Conservation (phyloP, 23 red algal species). For the Gracilaria caudata region DNA sequence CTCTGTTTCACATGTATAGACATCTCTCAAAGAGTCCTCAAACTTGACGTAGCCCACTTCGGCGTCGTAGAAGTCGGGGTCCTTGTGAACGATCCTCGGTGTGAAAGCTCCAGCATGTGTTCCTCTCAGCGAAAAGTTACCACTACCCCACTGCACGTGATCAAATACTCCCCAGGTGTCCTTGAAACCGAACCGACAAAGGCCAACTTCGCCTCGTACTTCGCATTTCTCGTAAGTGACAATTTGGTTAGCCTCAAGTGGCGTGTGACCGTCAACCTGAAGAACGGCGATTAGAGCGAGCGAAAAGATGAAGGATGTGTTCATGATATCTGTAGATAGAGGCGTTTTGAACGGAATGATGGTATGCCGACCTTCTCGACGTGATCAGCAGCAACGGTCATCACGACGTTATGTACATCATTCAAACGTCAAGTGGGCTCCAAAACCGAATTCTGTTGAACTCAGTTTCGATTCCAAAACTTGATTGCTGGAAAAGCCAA, state of each 20-base stretch:
- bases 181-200: conserved; percentile 13
- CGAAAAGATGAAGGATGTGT: no score
- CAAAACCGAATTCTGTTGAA: no score
- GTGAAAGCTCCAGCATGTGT: not conserved
- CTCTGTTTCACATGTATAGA: conserved; percentile 9
- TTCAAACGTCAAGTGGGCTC: no score
- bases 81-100: conserved; percentile 2
- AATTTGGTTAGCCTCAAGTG: not conserved
- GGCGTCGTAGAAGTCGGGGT: conserved; percentile 1
- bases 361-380: no score
- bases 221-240: not conserved
- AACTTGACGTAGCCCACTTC: not conserved
- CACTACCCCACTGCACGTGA: conserved; percentile 3
- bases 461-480: no score
- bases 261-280: not conserved
- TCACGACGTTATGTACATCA: no score
- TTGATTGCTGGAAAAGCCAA: no score
- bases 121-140: conserved; percentile 7
- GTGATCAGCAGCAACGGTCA: no score
- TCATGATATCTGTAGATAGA: no score
- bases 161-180: not conserved
- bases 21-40: not conserved
- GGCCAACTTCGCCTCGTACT: not conserved
- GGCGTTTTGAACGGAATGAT: no score
- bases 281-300: no score